A percentile compares a stretch with the other conserved stretches of the same genome.
Evolutionary conservation across 805 yeast species (phyloP).

Genomic region (Starmerella stigmatis): DNA sequence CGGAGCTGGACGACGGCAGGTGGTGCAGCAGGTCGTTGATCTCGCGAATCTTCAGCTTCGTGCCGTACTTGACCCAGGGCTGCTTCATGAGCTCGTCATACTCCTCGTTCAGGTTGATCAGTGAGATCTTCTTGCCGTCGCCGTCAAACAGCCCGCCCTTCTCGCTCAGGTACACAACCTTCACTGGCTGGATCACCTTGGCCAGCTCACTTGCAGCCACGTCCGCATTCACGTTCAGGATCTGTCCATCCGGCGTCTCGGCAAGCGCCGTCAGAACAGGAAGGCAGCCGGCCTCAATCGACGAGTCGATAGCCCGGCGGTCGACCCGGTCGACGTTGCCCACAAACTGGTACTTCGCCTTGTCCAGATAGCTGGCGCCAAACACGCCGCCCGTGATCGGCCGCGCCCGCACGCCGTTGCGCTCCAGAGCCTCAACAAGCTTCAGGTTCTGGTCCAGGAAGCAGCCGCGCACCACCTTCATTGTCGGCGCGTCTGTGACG

Average conservation of each 20-base stretch:
- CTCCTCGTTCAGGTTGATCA: slow-evolving; percentile 91
- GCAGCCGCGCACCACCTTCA: slow-evolving; percentile 92
- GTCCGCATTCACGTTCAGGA: slow-evolving; percentile 94
- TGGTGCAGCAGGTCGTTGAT: slow-evolving; percentile 88
- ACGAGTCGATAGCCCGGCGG: slow-evolving; percentile 83
- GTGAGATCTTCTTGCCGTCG: slow-evolving; percentile 75
- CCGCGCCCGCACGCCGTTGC: slow-evolving; percentile 94
- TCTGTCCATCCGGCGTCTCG: slow-evolving; percentile 93
- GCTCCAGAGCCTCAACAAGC: slow-evolving; percentile 89
- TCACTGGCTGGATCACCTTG: slow-evolving; percentile 90
- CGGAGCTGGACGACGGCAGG: slow-evolving; percentile 93
- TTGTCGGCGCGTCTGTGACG: slow-evolving; percentile 86
- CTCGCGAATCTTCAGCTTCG: slow-evolving; percentile 92
- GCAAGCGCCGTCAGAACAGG: slow-evolving; percentile 95
- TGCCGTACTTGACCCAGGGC: slow-evolving; percentile 98
- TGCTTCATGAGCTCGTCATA: slow-evolving; percentile 82
- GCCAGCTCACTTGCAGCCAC: slow-evolving; percentile 98
- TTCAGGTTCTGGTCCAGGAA: slow-evolving; percentile 91
- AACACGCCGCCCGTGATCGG: slow-evolving; percentile 98
- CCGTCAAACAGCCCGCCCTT: slow-evolving; percentile 97
- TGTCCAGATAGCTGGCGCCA: slow-evolving; percentile 81
- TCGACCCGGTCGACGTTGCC: slow-evolving; percentile 82
- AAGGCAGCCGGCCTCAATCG: slow-evolving; percentile 90
- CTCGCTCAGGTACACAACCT: slow-evolving; percentile 91
- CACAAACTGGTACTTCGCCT: slow-evolving; percentile 82